Base-by-base conservation (phyloP, 140 eudicot species). In the Senecio squalidus region DNA sequence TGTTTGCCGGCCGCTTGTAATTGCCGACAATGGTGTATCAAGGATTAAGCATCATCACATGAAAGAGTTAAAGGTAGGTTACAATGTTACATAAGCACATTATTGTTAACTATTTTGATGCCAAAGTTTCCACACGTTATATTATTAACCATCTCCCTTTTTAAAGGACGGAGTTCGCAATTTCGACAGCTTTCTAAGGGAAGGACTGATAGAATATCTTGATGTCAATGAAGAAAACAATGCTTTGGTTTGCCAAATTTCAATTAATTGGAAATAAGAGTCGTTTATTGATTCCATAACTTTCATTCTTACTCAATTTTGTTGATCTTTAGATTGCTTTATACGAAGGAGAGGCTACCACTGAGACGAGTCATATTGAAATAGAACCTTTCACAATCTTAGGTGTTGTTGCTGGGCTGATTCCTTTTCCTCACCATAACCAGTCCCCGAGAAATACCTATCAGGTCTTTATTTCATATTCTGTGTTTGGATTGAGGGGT, bases 141-240 rank as follows among this genome's bases (percentile, higher is more conserved):
- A 24, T 51, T n/a, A 24, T 51, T 55, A 48, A 60, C 30, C 20
- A 14, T 65, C 55, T 53, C 28, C 24, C 45, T 43, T 39, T 24
- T 48, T 68, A 68, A 62, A 92, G 99, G 99, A 93, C 14, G 95
- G 96, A 59, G 72, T 82, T 47, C 96, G 93, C 62, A 76, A 65
- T 30, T 93, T 93, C 25, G 95, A 88, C 68, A 86, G 90, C 62
- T 93, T 93, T 60, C 55, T 93, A 46, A 78, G 75, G 25, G 99
- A 93, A 51, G 99, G 99, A 60, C 60, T 93, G 75, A 71, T 93
- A 28, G 99, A 93, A 67, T 93, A 88, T 76, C 99, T 93, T 68
- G 99, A 93, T 68, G 99, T 93, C 73, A 93, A 93, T 41, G 99
- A 93, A 79, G 94, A 93, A 84, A 93, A 93, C 59, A 93, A 93